Base-by-base conservation (phyloP, 306 rosid species). In the Sesbania bispinosa region DNA sequence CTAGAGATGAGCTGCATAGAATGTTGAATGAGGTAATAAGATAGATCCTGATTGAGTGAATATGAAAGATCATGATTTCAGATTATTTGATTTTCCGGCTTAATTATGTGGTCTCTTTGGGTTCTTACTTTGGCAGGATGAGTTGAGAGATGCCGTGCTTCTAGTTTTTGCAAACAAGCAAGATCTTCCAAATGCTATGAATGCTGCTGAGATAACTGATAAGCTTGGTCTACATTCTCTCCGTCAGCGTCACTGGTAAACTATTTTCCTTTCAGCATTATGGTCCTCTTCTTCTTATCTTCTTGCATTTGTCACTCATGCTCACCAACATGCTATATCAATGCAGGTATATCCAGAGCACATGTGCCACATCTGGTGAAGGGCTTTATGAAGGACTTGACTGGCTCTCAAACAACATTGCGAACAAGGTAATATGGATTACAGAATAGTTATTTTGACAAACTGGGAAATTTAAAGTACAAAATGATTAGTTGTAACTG, bases 161-260 rank as follows among this genome's bases (percentile, higher is more conserved):
- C 88, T 90, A 52, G 97, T 90, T 64, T 88, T 90, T 73, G 97
- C 96, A 15, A 90, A 90, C 81, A 90, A 90, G 71, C 97, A 90
- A 80, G 97, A 90, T 88, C 95, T 90, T 80, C 97, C 97, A 35
- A 90, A 90, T 80, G 97, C 95, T 76, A 86, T 90, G 96, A 89
- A 90, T 82, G 93, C 96, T 55, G 96, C 96, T 11, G 96, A 89
- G 84, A 89, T 89, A 57, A 89, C 96, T 60, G 96, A 90, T 75
- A 87, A 90, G 85, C 96, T 90, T 48, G 93, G 96, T 41, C 96
- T 90, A 70, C 96, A 90, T 82, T 90, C 96, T 30, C 94, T 90
- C 61, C 96, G 94, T 54, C 97, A 90, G 79, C 95, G 97, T 76
- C 97, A 88, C 84, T 90, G 95, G 92, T 88, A 83, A 79, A 35